Conservation (phyloP, 75 land plant species). For the Adiantum capillusveneris region DNA sequence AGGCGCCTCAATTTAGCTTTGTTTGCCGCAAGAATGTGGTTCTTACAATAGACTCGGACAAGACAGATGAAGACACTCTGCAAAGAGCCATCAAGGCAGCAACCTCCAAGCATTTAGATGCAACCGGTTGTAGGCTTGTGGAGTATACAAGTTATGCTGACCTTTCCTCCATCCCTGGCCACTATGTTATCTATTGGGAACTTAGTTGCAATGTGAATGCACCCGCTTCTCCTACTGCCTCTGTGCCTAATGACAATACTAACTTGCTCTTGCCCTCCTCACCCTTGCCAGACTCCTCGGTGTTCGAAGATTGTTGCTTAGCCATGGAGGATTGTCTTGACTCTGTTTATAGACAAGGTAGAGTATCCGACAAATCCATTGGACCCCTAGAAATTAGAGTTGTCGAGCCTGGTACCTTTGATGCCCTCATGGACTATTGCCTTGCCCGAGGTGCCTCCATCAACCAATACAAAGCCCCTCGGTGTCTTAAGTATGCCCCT, state of each 20-base stretch:
- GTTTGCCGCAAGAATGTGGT: constrained; percentile 25
- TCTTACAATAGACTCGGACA: constrained; percentile 21
- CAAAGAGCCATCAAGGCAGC: constrained; percentile 6
- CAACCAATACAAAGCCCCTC: constrained; percentile 55
- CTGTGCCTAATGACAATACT: too few species aligned
- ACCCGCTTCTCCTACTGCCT: not conserved
- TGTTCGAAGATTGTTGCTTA: constrained; percentile 38
- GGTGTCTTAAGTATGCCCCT: too few species aligned
- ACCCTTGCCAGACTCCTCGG: not conserved
- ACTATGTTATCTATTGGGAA: constrained; percentile 28
- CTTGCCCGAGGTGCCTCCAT: constrained; percentile 10
- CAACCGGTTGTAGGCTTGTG: too few species aligned
- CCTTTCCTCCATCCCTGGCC: constrained; percentile 11
- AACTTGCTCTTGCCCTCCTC: too few species aligned
- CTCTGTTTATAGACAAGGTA: constrained; percentile 41
- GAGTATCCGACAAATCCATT: constrained; percentile 8
- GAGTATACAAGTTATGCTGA: constrained; percentile 21
- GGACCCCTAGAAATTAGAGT: constrained; percentile 16
- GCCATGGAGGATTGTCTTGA: constrained; percentile 50
- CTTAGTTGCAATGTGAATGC: not conserved
- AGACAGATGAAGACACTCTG: constrained; percentile 26
- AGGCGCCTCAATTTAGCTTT: constrained; percentile 17
- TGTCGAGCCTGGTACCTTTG: constrained; percentile 3
- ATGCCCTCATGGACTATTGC: constrained; percentile 3
- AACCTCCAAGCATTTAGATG: not conserved